phyloP scores from a whole-genome alignment of 2,329 filamentous ascomycete species.

The Hypoxylon sp. region DNA sequence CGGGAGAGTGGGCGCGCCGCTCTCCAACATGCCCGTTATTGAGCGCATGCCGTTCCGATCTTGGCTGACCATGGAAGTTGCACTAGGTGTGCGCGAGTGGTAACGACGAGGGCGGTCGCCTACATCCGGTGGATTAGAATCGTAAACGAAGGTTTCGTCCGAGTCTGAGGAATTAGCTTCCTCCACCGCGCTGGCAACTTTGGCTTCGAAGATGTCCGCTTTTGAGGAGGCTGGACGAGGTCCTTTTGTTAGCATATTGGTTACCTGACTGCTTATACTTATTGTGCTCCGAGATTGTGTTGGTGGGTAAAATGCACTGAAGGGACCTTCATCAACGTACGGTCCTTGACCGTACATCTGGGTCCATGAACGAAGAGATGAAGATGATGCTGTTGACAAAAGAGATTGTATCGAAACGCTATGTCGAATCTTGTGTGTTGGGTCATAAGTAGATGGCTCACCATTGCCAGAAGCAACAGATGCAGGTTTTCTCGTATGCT shows the following conservation, averaged over 20 bases:
- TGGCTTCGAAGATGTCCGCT: slow-evolving; percentile 97
- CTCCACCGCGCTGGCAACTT: slow-evolving; percentile 94
- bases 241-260: slow-evolving; percentile 61
- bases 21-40: slow-evolving; percentile 77
- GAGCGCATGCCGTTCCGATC: slow-evolving; percentile 72
- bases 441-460: slow-evolving; percentile 63
- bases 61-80: slow-evolving; percentile 84
- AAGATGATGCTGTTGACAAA: slow-evolving; percentile 41
- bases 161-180: slow-evolving; percentile 97
- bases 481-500: slow-evolving; percentile 79
- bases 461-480: slow-evolving; percentile 78
- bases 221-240: slow-evolving; percentile 82
- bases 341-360: slow-evolving; percentile 54
- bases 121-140: slow-evolving; percentile 88
- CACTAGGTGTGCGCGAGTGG: slow-evolving; percentile 94
- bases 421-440: slow-evolving; percentile 56
- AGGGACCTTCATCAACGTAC: slow-evolving; percentile 46
- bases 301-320: slow-evolving; percentile 43
- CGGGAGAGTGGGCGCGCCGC: slow-evolving; percentile 63
- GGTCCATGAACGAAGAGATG: slow-evolving; percentile 55
- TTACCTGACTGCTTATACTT: slow-evolving; percentile 57
- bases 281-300: slow-evolving; percentile 46
- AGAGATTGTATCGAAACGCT: slow-evolving; percentile 57
- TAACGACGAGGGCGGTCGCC: slow-evolving; percentile 77
- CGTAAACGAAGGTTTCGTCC: slow-evolving; percentile 98